Evolutionary conservation across 345 rosid species (phyloP), one percentile per base, ranked within the genome.

Genomic region (Citrus australasica): DNA sequence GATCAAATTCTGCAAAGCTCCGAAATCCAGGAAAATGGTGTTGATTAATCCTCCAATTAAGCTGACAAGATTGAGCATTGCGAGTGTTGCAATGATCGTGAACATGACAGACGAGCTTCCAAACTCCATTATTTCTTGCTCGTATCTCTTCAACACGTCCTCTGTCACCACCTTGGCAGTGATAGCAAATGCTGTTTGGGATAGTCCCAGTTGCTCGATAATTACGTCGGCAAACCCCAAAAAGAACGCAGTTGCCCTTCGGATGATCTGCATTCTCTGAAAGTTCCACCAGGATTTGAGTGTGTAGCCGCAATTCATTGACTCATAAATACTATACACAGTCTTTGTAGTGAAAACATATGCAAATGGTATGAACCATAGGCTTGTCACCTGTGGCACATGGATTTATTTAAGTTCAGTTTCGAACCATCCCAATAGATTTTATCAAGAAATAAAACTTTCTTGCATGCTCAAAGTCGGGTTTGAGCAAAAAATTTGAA

Each of bases 91-190:
- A 35, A 85, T 9, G 1, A 82, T 73, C 3, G 81, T 80, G 69
- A 88, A 83, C 85, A 85, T 80, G 4, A 63, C 11, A 10, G 84
- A 79, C 4, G 84, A 69, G 79, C 78, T 76, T 22, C 88, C 88
- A 13, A 88, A 88, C 60, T 86, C 92, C 81, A 86, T 79, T n/a
- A 84, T 46, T 78, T 85, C 88, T 69, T 79, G 60, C 13, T 78
- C 74, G 33, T 85, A 86, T 77, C 87, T 79, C 59, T 76, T 72
- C 9, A 59, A 40, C 10, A 81, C 86, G 27, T 88, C 92, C 0
- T 82, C 84, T 2, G 83, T 74, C 19, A 53, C 83, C 19, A 82
- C 84, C 77, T 88, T 88, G 0, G 82, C 72, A 2, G 88, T 88
- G 48, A 88, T 27, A 19, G 69, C 60, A 32, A 89, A 89, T 9